Evolutionary conservation across 2,329 filamentous ascomycete genomes (phyloP).

Genomic region (Fusarium sp.): DNA sequence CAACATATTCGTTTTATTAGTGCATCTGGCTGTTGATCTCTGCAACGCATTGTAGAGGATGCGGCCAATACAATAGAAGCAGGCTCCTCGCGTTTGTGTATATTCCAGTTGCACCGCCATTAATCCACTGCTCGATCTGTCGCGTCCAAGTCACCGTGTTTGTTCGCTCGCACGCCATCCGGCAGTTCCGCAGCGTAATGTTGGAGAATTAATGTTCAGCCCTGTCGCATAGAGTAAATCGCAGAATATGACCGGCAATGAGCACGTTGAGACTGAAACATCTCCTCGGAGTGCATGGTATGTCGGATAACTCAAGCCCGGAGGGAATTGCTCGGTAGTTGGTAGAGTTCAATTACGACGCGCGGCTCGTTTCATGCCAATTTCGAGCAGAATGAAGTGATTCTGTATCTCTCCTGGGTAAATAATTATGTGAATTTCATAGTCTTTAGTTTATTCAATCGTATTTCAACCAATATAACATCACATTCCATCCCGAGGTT

Average conservation of each 20-base stretch:
- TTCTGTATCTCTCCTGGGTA: fast-evolving
- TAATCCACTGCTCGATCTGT: background rate
- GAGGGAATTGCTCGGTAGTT: background rate
- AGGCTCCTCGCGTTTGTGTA: too few species aligned
- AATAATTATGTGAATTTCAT: fast-evolving
- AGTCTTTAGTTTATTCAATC: background rate
- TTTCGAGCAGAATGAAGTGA: background rate
- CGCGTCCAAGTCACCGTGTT: background rate
- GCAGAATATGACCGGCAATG: too few species aligned
- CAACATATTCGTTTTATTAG: too few species aligned
- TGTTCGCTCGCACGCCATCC: background rate
- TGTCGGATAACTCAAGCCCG: background rate
- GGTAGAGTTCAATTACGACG: background rate
- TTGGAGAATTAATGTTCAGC: too few species aligned
- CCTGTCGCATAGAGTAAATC: too few species aligned
- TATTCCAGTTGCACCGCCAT: too few species aligned
- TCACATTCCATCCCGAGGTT: background rate
- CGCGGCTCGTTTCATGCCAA: too few species aligned
- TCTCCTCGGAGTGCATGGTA: background rate
- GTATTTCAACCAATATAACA: background rate
- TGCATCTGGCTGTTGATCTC: too few species aligned
- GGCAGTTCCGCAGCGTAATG: background rate
- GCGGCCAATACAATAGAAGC: too few species aligned
- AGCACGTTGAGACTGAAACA: background rate
- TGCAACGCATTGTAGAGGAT: too few species aligned